Conservation (phyloP, 768 basidiomycete genomes). For the Lentinula sp. region DNA sequence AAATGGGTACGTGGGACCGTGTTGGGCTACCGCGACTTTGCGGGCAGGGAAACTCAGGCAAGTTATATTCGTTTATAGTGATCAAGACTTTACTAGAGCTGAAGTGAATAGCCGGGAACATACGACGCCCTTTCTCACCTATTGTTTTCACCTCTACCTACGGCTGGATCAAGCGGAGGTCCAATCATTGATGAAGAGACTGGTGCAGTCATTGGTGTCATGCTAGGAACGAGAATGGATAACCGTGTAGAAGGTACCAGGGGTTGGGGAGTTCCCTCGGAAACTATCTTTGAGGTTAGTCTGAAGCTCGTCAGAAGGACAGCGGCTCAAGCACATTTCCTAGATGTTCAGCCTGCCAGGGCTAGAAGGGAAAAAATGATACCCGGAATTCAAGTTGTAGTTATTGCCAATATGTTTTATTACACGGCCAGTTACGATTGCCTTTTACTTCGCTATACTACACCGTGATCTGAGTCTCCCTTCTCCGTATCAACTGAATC, state of each 20-base stretch:
- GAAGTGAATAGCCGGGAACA: constrained; percentile 48
- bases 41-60: constrained; percentile 52
- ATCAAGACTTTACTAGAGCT: background rate
- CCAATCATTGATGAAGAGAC: constrained; percentile 57
- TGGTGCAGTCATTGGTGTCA: constrained; percentile 60
- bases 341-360: constrained; percentile 55
- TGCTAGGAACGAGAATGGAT: constrained; percentile 56
- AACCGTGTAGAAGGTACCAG: constrained; percentile 45
- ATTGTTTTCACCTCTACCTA: constrained; percentile 47
- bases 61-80: constrained; percentile 7
- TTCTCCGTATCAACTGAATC: background rate
- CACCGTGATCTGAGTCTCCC: no score
- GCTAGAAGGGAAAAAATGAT: constrained; percentile 25
- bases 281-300: constrained; percentile 57
- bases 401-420: background rate
- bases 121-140: constrained; percentile 58
- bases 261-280: constrained; percentile 60
- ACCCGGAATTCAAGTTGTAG: background rate
- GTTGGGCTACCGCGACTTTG: constrained; percentile 53
- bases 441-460: no score
- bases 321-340: background rate
- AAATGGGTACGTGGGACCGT: constrained; percentile 49
- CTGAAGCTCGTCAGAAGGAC: background rate
- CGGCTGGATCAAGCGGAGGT: constrained; percentile 63
- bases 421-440: no score